Evolutionary conservation across 2,329 filamentous ascomycete genomes (phyloP), one percentile per base, ranked within the genome.

Genomic region (Cylindrodendrum hubeiense): DNA sequence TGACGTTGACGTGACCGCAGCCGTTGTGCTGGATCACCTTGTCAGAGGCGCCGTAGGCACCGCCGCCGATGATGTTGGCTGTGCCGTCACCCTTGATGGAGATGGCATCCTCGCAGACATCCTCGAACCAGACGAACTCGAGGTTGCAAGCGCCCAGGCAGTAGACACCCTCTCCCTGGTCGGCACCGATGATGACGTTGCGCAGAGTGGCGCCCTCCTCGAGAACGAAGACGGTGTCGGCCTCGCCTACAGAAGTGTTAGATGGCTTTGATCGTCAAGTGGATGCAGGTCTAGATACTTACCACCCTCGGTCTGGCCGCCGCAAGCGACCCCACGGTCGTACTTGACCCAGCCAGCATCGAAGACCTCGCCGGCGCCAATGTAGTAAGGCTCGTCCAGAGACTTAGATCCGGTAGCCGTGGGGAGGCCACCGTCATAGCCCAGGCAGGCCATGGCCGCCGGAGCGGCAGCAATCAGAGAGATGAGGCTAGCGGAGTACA

Each of bases 71-170:
- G 52, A 84, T 81, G 67, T 77, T 78, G 43, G 81, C 75, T 2
- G 79, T 75, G 7, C 77, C 76, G 52, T 78, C 74, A 9, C 80
- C 80, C 79, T 71, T 72, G 71, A 72, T 69, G 22, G 60, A 64
- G 61, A 72, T 72, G 56, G 70, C 70, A 15, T 74, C 72, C 60
- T 84, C 82, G 64, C 82, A 84, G 51, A 84, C 82, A 28, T 83
- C 79, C 57, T 81, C 79, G 63, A 84, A 86, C 83, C 84, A 86
- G 43, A 85, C 84, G n/a, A 80, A 82, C 67, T 81, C 75, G 9
- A 84, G 70, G 3, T 72, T 83, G 70, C 82, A 84, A 1, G 75
- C 50, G 3, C 83, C 83, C 37, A 78, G 68, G 72, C 83, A 85
- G 76, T 85, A 82, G 5, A 85, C 77, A 28, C 83, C 83, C 70